Percentiles rank a stretch among this genome's conserved stretches.
Evolutionary conservation across 1,139 yeast species (phyloP).

Genomic region (Zhuliangozyma parablackwelliae): DNA sequence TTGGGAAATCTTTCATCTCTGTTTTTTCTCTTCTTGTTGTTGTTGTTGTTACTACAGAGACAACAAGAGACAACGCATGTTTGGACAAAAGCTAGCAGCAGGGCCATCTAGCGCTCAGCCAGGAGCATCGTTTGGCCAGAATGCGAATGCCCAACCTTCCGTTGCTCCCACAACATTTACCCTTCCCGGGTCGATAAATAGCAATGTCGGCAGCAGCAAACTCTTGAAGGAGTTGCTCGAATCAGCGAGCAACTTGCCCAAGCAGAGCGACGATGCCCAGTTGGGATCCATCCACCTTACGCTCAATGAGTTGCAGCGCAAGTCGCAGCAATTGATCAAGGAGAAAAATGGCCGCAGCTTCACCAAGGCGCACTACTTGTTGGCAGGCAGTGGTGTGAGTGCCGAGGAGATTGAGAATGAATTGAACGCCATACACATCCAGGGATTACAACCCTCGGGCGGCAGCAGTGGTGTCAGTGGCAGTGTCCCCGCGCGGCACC

Average conservation of each 20-base stretch:
- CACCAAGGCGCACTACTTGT: conserved; percentile 84
- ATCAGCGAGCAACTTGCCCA: conserved; percentile 68
- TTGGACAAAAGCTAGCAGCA: conserved; percentile 12
- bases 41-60: too few relatives aligned
- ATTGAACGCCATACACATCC: conserved; percentile 36
- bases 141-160: background rate
- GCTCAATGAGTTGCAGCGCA: conserved; percentile 68
- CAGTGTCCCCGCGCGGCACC: background rate
- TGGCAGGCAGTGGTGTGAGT: conserved; percentile 86
- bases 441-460: conserved; percentile 10
- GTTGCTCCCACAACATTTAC: conserved; percentile 6
- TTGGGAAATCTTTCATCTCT: too few relatives aligned
- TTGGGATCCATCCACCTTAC: conserved; percentile 74
- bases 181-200: conserved; percentile 8
- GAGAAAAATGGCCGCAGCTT: conserved; percentile 41
- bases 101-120: conserved; percentile 8
- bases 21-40: too few relatives aligned
- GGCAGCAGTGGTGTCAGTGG: background rate
- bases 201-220: conserved; percentile 5
- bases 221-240: conserved; percentile 62
- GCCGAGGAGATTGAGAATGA: conserved; percentile 83
- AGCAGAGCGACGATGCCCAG: conserved; percentile 46
- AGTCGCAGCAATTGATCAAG: conserved; percentile 59
- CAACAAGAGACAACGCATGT: conserved; percentile 4
- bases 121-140: conserved; percentile 1